Percentiles rank a stretch among this genome's conserved stretches.
Conservation (phyloP, 192 early-diverging fungal species). For the Spizellomyces punctatus region DNA sequence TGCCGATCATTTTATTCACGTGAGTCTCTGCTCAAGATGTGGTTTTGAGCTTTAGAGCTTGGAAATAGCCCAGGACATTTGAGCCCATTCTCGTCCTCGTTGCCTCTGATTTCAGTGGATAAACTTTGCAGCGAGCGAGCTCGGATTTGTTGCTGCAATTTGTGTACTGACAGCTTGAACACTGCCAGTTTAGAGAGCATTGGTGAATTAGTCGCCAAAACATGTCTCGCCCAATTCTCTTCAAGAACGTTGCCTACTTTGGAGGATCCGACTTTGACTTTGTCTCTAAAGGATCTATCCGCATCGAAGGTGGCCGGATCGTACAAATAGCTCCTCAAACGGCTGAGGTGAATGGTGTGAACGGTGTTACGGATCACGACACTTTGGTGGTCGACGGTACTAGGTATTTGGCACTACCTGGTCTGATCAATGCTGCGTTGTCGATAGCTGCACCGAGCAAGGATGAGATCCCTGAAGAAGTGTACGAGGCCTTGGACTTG, state of each 20-base stretch:
- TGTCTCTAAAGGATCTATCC: slow-evolving; percentile 1
- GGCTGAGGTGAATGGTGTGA: neutral
- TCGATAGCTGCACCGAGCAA: slow-evolving; percentile 16
- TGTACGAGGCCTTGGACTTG: neutral
- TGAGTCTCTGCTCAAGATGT: too few relatives aligned
- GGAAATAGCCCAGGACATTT: too few relatives aligned
- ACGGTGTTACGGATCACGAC: neutral
- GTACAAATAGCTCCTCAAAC: neutral
- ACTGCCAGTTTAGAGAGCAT: neutral
- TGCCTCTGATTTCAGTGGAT: too few relatives aligned
- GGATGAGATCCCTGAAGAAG: slow-evolving; percentile 1
- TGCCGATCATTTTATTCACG: too few relatives aligned
- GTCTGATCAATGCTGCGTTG: slow-evolving; percentile 39
- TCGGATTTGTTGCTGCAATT: too few relatives aligned
- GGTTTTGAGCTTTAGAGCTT: too few relatives aligned
- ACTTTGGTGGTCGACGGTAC: slow-evolving; percentile 23
- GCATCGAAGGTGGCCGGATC: slow-evolving; percentile 1
- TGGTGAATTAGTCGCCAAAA: neutral
- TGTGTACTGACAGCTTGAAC: too few relatives aligned
- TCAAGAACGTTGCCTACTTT: neutral
- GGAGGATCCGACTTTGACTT: neutral
- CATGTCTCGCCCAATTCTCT: slow-evolving; percentile 4
- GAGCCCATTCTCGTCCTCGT: too few relatives aligned
- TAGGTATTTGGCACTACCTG: slow-evolving; percentile 46
- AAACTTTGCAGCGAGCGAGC: too few relatives aligned